phyloP scores from a whole-genome alignment of 1,284 basidiomycete genomes.

The Moniliella sp. region DNA sequence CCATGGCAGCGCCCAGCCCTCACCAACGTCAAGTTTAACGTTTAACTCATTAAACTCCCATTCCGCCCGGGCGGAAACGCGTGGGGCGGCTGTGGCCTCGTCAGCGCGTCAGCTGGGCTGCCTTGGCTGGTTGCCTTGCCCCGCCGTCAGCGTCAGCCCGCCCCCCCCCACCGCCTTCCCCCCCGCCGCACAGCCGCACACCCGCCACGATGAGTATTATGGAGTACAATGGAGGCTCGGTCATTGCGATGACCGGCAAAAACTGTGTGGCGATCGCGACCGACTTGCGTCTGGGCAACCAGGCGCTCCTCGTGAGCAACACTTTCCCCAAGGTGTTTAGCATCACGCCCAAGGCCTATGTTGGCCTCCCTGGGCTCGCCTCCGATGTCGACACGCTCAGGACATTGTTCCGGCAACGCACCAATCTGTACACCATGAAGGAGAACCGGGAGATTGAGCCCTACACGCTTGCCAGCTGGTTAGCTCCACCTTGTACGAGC shows the following conservation, averaged over 20 bases:
- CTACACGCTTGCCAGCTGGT: constrained; percentile 83
- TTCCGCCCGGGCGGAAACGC: too few relatives aligned
- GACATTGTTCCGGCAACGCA: constrained; percentile 48
- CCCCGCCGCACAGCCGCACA: too few relatives aligned
- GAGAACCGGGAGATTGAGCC: constrained; percentile 93
- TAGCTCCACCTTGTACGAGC: constrained; percentile 91
- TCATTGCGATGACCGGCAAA: constrained; percentile 95
- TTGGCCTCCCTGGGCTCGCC: constrained; percentile 74
- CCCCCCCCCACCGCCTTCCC: too few relatives aligned
- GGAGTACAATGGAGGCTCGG: constrained; percentile 85
- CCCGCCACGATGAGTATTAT: constrained; percentile 29
- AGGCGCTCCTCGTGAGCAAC: constrained; percentile 64
- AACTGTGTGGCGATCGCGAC: constrained; percentile 96
- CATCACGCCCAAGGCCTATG: constrained; percentile 71
- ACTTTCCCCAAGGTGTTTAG: constrained; percentile 94
- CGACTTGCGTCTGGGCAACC: constrained; percentile 75
- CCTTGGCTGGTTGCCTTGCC: too few relatives aligned
- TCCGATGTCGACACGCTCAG: constrained; percentile 82
- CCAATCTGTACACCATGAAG: constrained; percentile 99
- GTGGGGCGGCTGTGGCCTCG: too few relatives aligned
- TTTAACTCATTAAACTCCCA: too few relatives aligned
- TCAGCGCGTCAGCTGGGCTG: too few relatives aligned
- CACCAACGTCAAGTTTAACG: too few relatives aligned
- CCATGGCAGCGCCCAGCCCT: too few relatives aligned
- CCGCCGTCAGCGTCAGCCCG: too few relatives aligned